phyloP scores from a whole-genome alignment of 768 basidiomycete genomes.

The Nevesoporus exiguus region DNA sequence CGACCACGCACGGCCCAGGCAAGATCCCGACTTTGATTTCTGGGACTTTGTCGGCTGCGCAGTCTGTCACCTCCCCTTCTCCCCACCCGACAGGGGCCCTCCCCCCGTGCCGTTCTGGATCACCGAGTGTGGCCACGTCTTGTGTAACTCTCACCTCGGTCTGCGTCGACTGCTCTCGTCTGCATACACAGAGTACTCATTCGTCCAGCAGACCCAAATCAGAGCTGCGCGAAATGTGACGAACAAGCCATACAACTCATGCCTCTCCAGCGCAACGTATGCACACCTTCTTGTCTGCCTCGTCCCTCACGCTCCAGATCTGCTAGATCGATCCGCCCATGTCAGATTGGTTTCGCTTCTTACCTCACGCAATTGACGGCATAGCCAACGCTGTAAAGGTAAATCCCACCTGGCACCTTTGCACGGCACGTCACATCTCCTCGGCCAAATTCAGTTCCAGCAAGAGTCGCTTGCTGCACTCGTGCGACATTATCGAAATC shows the following conservation, averaged over 20 bases:
- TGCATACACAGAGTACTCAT: not conserved
- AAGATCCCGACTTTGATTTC: conserved; percentile 48
- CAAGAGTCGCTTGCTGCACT: conserved; percentile 70
- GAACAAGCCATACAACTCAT: conserved; percentile 60
- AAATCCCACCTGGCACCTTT: not conserved
- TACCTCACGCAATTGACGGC: conserved; percentile 59
- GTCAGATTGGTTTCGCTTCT: conserved; percentile 74
- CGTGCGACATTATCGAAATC: conserved; percentile 58
- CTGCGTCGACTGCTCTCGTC: conserved; percentile 16
- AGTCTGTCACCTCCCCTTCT: conserved; percentile 66
- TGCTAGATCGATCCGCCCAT: conserved; percentile 76
- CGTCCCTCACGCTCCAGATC: conserved; percentile 1
- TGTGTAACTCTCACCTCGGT: conserved; percentile 88
- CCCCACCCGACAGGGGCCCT: conserved; percentile 43
- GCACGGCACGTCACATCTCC: not conserved
- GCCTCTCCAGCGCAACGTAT: conserved; percentile 71
- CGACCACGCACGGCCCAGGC: not conserved
- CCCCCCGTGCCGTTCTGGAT: conserved; percentile 79
- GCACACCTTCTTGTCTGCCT: conserved; percentile 11
- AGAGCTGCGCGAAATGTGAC: conserved; percentile 72
- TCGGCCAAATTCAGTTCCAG: conserved; percentile 55
- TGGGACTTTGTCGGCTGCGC: conserved; percentile 80
- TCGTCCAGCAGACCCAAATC: conserved; percentile 53
- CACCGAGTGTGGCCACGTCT: conserved; percentile 82
- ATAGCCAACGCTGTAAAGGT: conserved; percentile 70